These are phyloP conservation scores for Wallacemonas sp. DNA, from an alignment of 208 protist genomes.

Conservation along the genomic window DNA sequence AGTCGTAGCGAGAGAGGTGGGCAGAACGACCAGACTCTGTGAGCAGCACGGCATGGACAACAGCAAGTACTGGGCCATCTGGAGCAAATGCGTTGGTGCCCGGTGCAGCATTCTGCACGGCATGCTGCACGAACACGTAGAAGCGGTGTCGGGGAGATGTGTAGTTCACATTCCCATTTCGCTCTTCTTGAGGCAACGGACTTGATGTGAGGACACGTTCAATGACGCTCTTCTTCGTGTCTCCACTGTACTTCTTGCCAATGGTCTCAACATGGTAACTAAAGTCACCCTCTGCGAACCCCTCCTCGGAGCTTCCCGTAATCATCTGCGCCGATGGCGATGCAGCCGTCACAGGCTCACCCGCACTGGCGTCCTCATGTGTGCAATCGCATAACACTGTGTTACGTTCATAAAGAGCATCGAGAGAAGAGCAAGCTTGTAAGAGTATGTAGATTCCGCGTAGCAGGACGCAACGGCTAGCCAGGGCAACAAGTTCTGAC, in stretches of 20 bases:
- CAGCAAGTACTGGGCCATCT: conserved; percentile 44
- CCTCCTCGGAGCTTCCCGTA: conserved; percentile 29
- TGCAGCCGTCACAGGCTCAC: no score
- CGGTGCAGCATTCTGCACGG: conserved; percentile 33
- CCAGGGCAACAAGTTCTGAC: conserved; percentile 16
- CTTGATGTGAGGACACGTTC: conserved; percentile 20
- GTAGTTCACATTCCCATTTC: conserved; percentile 11
- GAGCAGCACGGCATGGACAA: conserved; percentile 44
- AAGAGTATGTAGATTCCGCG: conserved; percentile 39
- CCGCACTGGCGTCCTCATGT: no score
- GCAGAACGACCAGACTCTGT: conserved; percentile 34
- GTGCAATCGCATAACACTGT: neutral
- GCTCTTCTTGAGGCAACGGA: neutral
- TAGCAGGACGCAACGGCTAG: conserved; percentile 23
- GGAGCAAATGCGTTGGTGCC: conserved; percentile 32
- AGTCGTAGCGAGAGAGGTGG: conserved; percentile 72
- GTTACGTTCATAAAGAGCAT: conserved; percentile 33
- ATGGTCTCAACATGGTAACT: conserved; percentile 71
- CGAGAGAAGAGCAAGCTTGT: conserved; percentile 40
- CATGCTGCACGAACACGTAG: conserved; percentile 65
- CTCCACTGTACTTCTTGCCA: conserved; percentile 59
- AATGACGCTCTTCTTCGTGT: conserved; percentile 48
- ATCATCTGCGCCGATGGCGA: neutral
- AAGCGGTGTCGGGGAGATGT: conserved; percentile 29
- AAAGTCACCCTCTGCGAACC: conserved; percentile 29